These are phyloP conservation scores for Ascochyta fabae DNA, from an alignment of 2,329 filamentous ascomycete genomes.

Conservation along the genomic window DNA sequence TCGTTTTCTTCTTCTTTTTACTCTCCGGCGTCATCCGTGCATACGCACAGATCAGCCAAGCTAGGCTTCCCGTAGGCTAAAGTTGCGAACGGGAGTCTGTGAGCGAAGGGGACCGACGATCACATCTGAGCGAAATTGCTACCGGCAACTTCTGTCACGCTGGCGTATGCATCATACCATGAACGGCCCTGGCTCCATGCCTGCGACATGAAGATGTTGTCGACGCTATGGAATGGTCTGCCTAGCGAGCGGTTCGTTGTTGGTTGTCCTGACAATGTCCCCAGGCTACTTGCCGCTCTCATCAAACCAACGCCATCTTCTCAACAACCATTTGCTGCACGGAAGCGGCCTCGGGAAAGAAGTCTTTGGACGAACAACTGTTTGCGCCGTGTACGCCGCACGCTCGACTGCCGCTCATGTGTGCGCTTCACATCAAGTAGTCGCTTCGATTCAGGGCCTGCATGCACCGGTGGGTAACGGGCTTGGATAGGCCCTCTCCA, in stretches of 20 bases:
- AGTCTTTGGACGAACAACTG: too few relatives aligned
- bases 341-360: background rate
- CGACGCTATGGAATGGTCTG: constrained; percentile 1
- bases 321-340: constrained; percentile 4
- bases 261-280: constrained; percentile 7
- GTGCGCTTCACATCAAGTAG: constrained; percentile 4
- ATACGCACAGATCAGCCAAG: constrained; percentile 34
- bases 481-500: constrained; percentile 12
- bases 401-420: constrained; percentile 15
- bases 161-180: constrained; percentile 28
- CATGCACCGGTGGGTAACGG: constrained; percentile 15
- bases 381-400: background rate
- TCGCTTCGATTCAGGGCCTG: constrained; percentile 16
- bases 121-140: constrained; percentile 37
- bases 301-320: constrained; percentile 3
- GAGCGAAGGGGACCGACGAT: constrained; percentile 37
- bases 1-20: constrained; percentile 34
- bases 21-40: constrained; percentile 45
- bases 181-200: constrained; percentile 3
- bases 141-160: constrained; percentile 31
- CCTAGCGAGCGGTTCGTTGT: constrained; percentile 11
- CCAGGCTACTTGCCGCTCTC: background rate
- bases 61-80: constrained; percentile 44
- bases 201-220: constrained; percentile 1
- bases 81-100: constrained; percentile 45